Conservation (phyloP, 768 basidiomycete genomes). For the Xerocomus spinulosus region DNA sequence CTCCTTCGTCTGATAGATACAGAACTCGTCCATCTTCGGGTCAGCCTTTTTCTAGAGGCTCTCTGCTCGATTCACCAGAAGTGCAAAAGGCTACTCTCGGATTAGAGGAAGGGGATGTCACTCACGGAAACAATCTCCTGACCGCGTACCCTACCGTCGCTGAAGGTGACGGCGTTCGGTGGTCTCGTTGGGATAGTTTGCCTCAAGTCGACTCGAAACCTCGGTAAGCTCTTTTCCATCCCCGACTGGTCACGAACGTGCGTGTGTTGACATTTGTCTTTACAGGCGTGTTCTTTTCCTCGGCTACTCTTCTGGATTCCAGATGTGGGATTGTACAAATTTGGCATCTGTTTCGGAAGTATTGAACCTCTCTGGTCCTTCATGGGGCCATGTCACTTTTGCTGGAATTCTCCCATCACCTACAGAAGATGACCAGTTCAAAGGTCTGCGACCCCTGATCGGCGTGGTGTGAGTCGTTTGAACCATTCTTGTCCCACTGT, state of each 20-base stretch:
- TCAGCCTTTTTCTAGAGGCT: conserved; percentile 7
- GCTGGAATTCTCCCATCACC: conserved; percentile 41
- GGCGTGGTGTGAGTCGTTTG: conserved; percentile 31
- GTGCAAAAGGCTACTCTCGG: conserved; percentile 8
- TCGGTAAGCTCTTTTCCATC: conserved; percentile 13
- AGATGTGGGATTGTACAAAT: conserved; percentile 60
- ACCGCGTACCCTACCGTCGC: conserved; percentile 29
- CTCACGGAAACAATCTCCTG: conserved; percentile 11
- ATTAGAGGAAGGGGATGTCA: conserved; percentile 23
- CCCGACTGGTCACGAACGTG: not conserved
- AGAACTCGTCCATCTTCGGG: conserved; percentile 5
- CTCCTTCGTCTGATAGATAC: conserved; percentile 11
- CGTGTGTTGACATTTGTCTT: conserved; percentile 2
- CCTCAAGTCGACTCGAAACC: conserved; percentile 13
- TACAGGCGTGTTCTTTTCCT: conserved; percentile 47
- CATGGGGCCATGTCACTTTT: conserved; percentile 34
- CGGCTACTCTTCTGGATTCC: conserved; percentile 48
- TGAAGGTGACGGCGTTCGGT: conserved; percentile 29
- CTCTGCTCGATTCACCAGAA: conserved; percentile 14
- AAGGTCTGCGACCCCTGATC: conserved; percentile 32
- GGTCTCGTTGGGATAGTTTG: conserved; percentile 33
- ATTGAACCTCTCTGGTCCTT: conserved; percentile 42
- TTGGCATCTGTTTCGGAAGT: conserved; percentile 49
- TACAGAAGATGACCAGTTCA: conserved; percentile 27
- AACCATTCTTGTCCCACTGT: not conserved